Evolutionary conservation across 2,329 filamentous ascomycete species (phyloP).

Genomic region (Xenoacremonium recifei): DNA sequence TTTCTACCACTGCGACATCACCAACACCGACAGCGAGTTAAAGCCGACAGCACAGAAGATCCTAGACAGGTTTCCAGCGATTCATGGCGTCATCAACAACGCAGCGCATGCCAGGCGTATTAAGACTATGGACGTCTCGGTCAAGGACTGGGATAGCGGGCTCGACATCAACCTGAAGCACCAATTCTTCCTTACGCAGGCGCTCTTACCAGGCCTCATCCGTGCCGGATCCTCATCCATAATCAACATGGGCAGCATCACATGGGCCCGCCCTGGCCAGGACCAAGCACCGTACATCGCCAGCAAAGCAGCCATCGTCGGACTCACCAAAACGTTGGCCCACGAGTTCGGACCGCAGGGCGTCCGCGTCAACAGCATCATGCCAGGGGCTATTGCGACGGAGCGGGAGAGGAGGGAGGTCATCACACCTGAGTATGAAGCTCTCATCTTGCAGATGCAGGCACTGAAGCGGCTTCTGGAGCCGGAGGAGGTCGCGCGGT

Average conservation of each 20-base stretch:
- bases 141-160: constrained; percentile 40
- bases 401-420: constrained; percentile 42
- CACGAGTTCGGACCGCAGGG: constrained; percentile 49
- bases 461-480: constrained; percentile 39
- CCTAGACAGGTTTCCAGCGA: constrained; percentile 28
- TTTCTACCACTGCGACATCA: constrained; percentile 43
- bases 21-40: constrained; percentile 30
- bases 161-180: constrained; percentile 46
- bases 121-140: constrained; percentile 34
- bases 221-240: constrained; percentile 43
- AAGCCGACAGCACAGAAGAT: constrained; percentile 32
- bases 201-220: constrained; percentile 61
- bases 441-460: constrained; percentile 39
- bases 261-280: constrained; percentile 42
- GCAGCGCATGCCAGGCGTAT: constrained; percentile 51
- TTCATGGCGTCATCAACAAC: constrained; percentile 85
- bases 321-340: constrained; percentile 54
- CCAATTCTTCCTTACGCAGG: constrained; percentile 68
- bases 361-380: constrained; percentile 49
- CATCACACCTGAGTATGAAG: constrained; percentile 39
- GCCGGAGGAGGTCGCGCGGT: constrained; percentile 45
- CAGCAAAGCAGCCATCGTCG: constrained; percentile 55
- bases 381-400: constrained; percentile 48
- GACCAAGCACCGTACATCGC: constrained; percentile 47
- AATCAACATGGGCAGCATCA: constrained; percentile 53